Conservation (phyloP, 331 rosid species). For the Prunus yedoensis region DNA sequence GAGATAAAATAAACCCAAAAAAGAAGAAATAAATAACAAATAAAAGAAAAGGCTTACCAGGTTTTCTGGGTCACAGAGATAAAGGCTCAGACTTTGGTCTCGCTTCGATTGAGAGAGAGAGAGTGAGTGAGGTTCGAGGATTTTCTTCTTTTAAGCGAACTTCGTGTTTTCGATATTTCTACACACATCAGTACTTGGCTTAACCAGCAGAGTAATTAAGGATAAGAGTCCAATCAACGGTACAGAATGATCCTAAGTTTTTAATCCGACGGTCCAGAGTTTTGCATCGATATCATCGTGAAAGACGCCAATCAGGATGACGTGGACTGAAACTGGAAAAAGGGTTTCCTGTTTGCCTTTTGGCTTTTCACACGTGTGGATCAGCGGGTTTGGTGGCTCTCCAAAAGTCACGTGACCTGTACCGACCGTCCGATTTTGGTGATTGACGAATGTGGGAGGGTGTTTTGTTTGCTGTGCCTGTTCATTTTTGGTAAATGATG, state of each 20-base stretch:
- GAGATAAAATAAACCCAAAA: neutral
- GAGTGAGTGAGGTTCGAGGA: slow-evolving; percentile 7
- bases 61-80: slow-evolving; percentile 15
- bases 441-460: neutral
- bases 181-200: neutral
- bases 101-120: slow-evolving; percentile 21
- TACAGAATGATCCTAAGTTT: neutral
- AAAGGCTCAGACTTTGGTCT: slow-evolving; percentile 19
- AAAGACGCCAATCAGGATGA: slow-evolving; percentile 33
- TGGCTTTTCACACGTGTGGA: slow-evolving; percentile 9
- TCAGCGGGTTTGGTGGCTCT: neutral
- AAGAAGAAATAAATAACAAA: neutral
- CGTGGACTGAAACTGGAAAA: slow-evolving; percentile 29
- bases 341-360: slow-evolving; percentile 10
- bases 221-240: slow-evolving; percentile 54
- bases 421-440: neutral
- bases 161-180: slow-evolving; percentile 16
- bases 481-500: neutral
- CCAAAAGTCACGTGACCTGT: slow-evolving; percentile 21
- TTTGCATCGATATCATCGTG: slow-evolving; percentile 31
- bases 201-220: slow-evolving; percentile 18
- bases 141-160: slow-evolving; percentile 10
- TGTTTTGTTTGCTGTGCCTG: neutral
- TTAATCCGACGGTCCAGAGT: slow-evolving; percentile 39
- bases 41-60: slow-evolving; percentile 39